phyloP scores from a whole-genome alignment of 176 grass and related monocot genomes.

The Hsuehochloa calcarea region DNA sequence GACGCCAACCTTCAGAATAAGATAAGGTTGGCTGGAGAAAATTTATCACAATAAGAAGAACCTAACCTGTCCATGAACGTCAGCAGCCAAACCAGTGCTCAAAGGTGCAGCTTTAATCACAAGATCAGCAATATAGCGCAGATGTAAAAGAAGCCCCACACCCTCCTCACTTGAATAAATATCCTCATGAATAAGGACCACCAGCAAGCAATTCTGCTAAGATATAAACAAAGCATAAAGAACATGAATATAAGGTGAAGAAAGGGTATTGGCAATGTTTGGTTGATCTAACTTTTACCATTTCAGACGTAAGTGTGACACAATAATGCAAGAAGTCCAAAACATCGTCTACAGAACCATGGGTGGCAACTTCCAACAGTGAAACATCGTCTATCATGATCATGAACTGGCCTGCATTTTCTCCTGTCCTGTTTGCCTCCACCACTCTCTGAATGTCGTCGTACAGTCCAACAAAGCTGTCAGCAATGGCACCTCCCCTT shows the following conservation, averaged over 20 bases:
- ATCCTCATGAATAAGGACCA: conserved; percentile 82
- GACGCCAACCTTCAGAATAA: neutral
- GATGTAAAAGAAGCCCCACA: conserved; percentile 51
- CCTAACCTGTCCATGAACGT: conserved; percentile 89
- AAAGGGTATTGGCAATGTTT: neutral
- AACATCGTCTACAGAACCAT: conserved; percentile 59
- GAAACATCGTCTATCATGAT: conserved; percentile 81
- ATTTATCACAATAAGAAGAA: neutral
- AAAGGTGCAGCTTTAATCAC: conserved; percentile 65
- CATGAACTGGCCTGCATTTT: conserved; percentile 41
- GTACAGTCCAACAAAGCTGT: conserved; percentile 59
- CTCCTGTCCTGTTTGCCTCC: conserved; percentile 33
- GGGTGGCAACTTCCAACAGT: conserved; percentile 70
- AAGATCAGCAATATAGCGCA: conserved; percentile 64
- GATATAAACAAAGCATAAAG: conserved; percentile 5
- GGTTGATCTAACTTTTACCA: conserved; percentile 42
- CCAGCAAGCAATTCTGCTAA: conserved; percentile 64
- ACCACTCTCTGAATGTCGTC: conserved; percentile 50
- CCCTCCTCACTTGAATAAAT: conserved; percentile 71
- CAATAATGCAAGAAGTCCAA: conserved; percentile 88
- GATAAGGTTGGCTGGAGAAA: neutral
- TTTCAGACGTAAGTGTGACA: conserved; percentile 57
- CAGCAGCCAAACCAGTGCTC: conserved; percentile 78
- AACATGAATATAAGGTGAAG: neutral
- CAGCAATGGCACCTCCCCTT: conserved; percentile 30